A percentile compares a stretch with the other conserved stretches of the same genome.
Conservation (phyloP, 805 yeast genomes). For the Wickerhamomyces silvicola region DNA sequence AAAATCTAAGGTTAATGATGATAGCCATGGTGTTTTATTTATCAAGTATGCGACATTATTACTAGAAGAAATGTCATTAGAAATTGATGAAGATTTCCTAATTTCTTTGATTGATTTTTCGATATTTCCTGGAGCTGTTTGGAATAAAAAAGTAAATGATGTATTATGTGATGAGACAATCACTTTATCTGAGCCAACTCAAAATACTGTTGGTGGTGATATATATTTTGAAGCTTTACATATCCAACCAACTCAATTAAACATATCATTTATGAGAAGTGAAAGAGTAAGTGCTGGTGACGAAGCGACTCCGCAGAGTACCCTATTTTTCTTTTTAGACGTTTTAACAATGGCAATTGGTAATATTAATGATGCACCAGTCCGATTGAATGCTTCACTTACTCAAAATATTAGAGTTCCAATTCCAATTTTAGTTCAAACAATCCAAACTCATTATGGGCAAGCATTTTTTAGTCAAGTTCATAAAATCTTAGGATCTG, state of each 20-base stretch:
- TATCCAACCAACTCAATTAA: slow-evolving; percentile 84
- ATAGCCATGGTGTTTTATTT: slow-evolving; percentile 81
- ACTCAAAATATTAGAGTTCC: slow-evolving; percentile 90
- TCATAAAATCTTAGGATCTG: slow-evolving; percentile 90
- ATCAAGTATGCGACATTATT: slow-evolving; percentile 88
- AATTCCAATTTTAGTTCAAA: slow-evolving; percentile 59
- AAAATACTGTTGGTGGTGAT: slow-evolving; percentile 53
- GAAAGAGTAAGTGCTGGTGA: slow-evolving; percentile 69
- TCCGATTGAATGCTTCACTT: slow-evolving; percentile 76
- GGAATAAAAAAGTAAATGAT: slow-evolving; percentile 46
- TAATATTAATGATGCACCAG: slow-evolving; percentile 94
- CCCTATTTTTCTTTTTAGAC: slow-evolving; percentile 72
- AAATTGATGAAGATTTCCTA: slow-evolving; percentile 89
- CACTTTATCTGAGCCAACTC: slow-evolving; percentile 66
- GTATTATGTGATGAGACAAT: slow-evolving; percentile 55
- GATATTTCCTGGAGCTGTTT: slow-evolving; percentile 75
- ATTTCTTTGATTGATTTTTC: slow-evolving; percentile 76
- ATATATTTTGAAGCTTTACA: slow-evolving; percentile 89
- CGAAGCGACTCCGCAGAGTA: slow-evolving; percentile 51
- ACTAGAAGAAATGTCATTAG: slow-evolving; percentile 86
- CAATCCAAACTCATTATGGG: slow-evolving; percentile 78
- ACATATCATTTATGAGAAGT: slow-evolving; percentile 85
- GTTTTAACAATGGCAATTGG: slow-evolving; percentile 95
- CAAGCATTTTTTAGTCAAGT: slow-evolving; percentile 89
- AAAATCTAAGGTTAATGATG: slow-evolving; percentile 77